Conservation (phyloP, 2,329 filamentous ascomycete species). For the Ophiostoma populinum region DNA sequence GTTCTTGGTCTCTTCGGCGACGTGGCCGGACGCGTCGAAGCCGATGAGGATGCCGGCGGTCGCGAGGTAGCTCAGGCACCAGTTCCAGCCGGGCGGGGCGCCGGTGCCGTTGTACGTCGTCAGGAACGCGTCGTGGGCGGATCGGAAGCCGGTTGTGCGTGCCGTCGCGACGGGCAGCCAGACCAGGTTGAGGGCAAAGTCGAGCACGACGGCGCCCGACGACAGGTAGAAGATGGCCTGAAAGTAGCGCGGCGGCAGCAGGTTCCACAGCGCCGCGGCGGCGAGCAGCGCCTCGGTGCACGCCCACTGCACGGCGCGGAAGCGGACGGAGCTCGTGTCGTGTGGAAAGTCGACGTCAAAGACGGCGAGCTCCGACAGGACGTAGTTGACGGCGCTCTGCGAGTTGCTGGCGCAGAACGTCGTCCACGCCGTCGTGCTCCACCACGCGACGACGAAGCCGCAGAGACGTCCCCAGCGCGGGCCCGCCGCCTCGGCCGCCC, state of each 20-base stretch:
- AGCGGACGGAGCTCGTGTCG: conserved; percentile 4
- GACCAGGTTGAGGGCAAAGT: conserved; percentile 9
- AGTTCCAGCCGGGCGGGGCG: conserved; percentile 8
- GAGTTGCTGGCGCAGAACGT: conserved; percentile 10
- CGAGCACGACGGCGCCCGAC: conserved; percentile 5
- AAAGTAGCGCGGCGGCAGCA: conserved; percentile 8
- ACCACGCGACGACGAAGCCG: conserved; percentile 19
- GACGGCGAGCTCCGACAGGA: conserved; percentile 7
- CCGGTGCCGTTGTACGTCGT: conserved; percentile 10
- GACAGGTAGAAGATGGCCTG: conserved; percentile 7
- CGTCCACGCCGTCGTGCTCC: conserved; percentile 9
- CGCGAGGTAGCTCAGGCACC: conserved; percentile 9
- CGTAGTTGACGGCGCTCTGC: conserved; percentile 8
- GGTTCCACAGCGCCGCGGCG: conserved; percentile 5
- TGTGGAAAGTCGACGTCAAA: conserved; percentile 7
- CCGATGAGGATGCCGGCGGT: conserved; percentile 9
- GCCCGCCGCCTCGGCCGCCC: conserved; percentile 41
- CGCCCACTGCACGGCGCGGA: conserved; percentile 9
- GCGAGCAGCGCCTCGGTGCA: conserved; percentile 9
- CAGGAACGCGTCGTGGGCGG: conserved; percentile 8
- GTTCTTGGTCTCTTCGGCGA: conserved; percentile 10
- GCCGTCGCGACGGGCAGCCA: conserved; percentile 8
- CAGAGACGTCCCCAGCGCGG: conserved; percentile 33
- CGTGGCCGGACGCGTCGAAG: conserved; percentile 9
- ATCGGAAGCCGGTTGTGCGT: conserved; percentile 7